phyloP scores from a whole-genome alignment of 768 basidiomycete genomes.

The Amanita brunnescens region DNA sequence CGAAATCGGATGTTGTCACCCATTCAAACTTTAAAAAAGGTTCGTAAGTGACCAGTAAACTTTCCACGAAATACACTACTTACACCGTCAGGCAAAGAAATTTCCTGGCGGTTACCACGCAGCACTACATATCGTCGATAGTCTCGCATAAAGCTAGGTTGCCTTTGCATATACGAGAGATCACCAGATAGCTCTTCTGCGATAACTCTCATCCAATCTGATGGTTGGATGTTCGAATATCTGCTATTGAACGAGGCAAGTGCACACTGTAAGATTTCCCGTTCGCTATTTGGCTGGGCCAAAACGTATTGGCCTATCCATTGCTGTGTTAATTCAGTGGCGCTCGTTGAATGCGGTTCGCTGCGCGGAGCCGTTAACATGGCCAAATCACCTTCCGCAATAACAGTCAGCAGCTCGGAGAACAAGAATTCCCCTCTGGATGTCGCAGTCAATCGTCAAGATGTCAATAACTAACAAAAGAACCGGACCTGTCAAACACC shows the following conservation, averaged over 20 bases:
- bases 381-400: constrained; percentile 50
- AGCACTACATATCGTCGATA: constrained; percentile 65
- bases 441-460: background rate
- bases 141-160: constrained; percentile 51
- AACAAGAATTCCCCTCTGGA: constrained; percentile 32
- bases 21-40: constrained; percentile 46
- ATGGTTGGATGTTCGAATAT: constrained; percentile 25
- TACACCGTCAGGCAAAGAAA: constrained; percentile 1
- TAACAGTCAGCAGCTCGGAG: constrained; percentile 34
- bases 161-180: constrained; percentile 45
- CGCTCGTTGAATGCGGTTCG: constrained; percentile 8
- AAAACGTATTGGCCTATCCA: constrained; percentile 34
- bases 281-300: constrained; percentile 22
- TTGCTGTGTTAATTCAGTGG: constrained; percentile 13
- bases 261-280: constrained; percentile 36
- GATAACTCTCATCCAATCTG: constrained; percentile 28
- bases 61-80: background rate
- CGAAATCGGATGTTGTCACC: constrained; percentile 33
- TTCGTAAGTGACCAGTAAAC: background rate
- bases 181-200: constrained; percentile 41
- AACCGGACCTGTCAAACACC: constrained; percentile 31
- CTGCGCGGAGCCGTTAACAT: constrained; percentile 40
- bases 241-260: constrained; percentile 29
- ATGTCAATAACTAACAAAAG: background rate
- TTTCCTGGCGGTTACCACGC: constrained; percentile 10